phyloP scores from a whole-genome alignment of 176 grass and related monocot genomes.

The Areca catechu region DNA sequence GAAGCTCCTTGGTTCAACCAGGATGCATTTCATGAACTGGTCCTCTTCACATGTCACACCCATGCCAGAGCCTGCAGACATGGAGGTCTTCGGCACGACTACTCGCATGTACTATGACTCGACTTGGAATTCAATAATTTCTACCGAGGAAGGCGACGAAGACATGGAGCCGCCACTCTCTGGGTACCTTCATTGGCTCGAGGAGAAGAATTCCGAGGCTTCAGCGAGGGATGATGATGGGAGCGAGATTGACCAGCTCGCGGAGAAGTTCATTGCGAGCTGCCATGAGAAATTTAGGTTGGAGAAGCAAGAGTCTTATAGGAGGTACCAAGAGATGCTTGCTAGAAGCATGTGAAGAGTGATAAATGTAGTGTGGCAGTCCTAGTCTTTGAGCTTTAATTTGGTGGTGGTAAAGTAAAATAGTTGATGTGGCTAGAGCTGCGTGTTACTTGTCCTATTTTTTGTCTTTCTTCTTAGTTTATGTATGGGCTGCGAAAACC shows the following conservation, averaged over 20 bases:
- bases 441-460: no score
- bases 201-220: slow-evolving; percentile 19
- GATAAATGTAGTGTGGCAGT: no score
- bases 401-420: no score
- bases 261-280: slow-evolving; percentile 74
- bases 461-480: no score
- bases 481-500: no score
- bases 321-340: slow-evolving; percentile 80
- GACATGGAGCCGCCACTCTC: background rate
- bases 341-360: slow-evolving; percentile 39
- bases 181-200: slow-evolving; percentile 26
- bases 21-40: slow-evolving; percentile 11
- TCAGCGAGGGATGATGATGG: background rate
- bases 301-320: slow-evolving; percentile 93
- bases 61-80: background rate
- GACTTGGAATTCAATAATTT: slow-evolving; percentile 15
- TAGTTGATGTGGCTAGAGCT: no score
- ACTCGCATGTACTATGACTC: slow-evolving; percentile 22
- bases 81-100: background rate
- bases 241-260: slow-evolving; percentile 68
- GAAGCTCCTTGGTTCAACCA: slow-evolving; percentile 10
- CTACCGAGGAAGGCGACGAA: background rate
- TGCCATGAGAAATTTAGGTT: slow-evolving; percentile 69
- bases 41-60: slow-evolving; percentile 14
- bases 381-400: no score